These are phyloP conservation scores for Waltergamsia citrina DNA, from an alignment of 2,329 filamentous ascomycete genomes.

Conservation along the genomic window DNA sequence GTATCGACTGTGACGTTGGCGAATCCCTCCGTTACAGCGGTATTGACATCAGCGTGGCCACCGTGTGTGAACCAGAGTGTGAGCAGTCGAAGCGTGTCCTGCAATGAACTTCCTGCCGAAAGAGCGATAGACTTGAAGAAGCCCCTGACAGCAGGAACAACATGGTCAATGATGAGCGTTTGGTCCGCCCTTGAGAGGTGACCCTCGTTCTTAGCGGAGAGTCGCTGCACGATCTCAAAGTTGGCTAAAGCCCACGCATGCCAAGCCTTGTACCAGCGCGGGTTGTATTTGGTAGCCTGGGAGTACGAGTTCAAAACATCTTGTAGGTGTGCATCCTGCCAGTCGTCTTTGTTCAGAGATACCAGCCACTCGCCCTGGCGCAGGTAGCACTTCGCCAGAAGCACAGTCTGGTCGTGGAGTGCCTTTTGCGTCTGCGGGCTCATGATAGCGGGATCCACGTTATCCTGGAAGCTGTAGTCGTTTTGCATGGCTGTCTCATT, in stretches of 20 bases:
- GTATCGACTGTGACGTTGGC: constrained; percentile 90
- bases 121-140: constrained; percentile 97
- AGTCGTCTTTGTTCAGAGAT: constrained; percentile 74
- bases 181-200: constrained; percentile 38
- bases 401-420: constrained; percentile 51
- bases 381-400: constrained; percentile 91
- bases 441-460: constrained; percentile 31
- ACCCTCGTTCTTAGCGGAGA: constrained; percentile 57
- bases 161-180: constrained; percentile 69
- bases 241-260: constrained; percentile 97
- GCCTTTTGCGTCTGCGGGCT: constrained; percentile 41
- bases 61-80: constrained; percentile 97
- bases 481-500: constrained; percentile 32
- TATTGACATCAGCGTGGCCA: constrained; percentile 77
- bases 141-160: constrained; percentile 87
- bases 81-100: constrained; percentile 85
- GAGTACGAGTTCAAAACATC: constrained; percentile 89
- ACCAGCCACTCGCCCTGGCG: constrained; percentile 96
- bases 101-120: constrained; percentile 83
- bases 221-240: constrained; percentile 89
- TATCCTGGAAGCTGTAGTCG: constrained; percentile 39
- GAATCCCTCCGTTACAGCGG: constrained; percentile 83
- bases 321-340: constrained; percentile 76
- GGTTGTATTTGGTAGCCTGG: constrained; percentile 87
- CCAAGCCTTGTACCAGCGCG: constrained; percentile 98